Evolutionary conservation across 441 rosid species (phyloP).

Genomic region (Adansonia gregorii): DNA sequence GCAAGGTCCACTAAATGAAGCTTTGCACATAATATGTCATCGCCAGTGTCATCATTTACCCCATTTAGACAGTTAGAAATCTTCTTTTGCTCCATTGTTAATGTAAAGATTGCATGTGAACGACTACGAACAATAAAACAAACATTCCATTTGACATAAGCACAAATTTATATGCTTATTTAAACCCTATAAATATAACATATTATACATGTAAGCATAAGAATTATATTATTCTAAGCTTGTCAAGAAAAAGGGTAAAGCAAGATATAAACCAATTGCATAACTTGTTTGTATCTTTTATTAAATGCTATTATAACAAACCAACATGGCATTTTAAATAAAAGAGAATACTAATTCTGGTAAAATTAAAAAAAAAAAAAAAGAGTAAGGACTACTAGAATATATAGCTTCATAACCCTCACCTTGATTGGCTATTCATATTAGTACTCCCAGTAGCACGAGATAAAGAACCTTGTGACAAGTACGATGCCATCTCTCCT

Average conservation of each 20-base stretch:
- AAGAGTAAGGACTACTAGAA: not conserved
- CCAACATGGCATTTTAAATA: not conserved
- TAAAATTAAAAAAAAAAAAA: not conserved
- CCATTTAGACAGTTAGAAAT: not conserved
- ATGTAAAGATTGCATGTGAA: not conserved
- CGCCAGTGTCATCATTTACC: not conserved
- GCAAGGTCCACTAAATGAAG: slow-evolving; percentile 12
- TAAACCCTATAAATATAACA: not conserved
- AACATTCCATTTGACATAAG: not conserved
- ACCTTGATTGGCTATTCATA: slow-evolving; percentile 99
- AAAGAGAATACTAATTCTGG: not conserved
- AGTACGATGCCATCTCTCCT: slow-evolving; percentile 85
- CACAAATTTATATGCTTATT: not conserved
- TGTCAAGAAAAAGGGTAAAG: not conserved
- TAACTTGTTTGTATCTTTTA: not conserved
- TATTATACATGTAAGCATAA: not conserved
- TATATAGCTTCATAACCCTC: not conserved
- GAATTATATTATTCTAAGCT: not conserved
- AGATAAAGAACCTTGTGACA: slow-evolving; percentile 74
- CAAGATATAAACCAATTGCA: not conserved
- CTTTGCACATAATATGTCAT: slow-evolving; percentile 8
- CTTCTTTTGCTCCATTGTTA: slow-evolving; percentile 4
- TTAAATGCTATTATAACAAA: not conserved
- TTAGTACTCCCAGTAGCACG: slow-evolving; percentile 99
- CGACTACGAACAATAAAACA: not conserved